A percentile compares a stretch with the other conserved stretches of the same genome.
phyloP scores from a whole-genome alignment of 805 yeast genomes.

The Sugiyamaella marilandica region DNA sequence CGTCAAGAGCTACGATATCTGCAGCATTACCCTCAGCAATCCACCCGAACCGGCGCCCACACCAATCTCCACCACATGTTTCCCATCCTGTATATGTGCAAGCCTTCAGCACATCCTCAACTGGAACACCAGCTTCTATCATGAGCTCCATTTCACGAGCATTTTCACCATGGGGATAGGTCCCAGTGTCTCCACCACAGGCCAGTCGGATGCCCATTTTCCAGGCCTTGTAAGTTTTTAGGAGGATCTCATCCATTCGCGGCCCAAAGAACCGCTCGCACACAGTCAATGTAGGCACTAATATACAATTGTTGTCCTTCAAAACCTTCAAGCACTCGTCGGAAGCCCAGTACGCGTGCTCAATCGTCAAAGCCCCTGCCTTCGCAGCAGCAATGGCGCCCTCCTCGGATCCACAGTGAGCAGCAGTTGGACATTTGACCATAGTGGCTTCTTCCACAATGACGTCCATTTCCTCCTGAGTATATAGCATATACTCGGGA shows the following conservation, averaged over 20 bases:
- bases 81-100: constrained; percentile 4
- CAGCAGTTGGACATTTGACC: not conserved
- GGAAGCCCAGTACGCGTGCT: constrained; percentile 5
- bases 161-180: constrained; percentile 5
- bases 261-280: constrained; percentile 6
- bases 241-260: constrained; percentile 1
- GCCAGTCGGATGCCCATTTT: constrained; percentile 5
- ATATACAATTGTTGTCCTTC: constrained; percentile 4
- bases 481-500: constrained; percentile 3
- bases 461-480: constrained; percentile 3
- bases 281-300: constrained; percentile 2
- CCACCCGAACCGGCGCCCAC: constrained; percentile 4
- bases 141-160: constrained; percentile 7
- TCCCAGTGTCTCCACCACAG: constrained; percentile 6
- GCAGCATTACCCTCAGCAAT: not conserved
- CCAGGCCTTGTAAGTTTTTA: constrained; percentile 4
- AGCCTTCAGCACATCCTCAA: constrained; percentile 3
- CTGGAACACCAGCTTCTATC: constrained; percentile 4
- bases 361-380: constrained; percentile 4
- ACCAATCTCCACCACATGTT: constrained; percentile 4
- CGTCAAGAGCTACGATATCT: constrained; percentile 1
- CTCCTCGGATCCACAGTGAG: constrained; percentile 7
- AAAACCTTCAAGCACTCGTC: constrained; percentile 1
- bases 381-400: constrained; percentile 6
- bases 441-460: constrained; percentile 1